Evolutionary conservation across 768 basidiomycete species (phyloP).

Genomic region (Tricholoma bakamatsutake): DNA sequence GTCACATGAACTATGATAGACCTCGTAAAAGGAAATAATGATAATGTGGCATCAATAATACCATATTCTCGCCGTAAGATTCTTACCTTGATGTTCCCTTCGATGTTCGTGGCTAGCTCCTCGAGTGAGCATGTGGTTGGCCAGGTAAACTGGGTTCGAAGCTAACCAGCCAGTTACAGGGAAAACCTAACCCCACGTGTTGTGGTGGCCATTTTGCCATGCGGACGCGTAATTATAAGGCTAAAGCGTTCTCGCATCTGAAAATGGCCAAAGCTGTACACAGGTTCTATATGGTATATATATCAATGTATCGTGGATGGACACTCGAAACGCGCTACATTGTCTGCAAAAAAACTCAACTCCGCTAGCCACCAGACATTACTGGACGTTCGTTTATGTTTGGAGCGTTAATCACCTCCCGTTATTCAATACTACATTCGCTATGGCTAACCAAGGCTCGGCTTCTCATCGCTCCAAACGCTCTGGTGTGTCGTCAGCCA

Average conservation of each 20-base stretch:
- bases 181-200: neutral
- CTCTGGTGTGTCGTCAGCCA: neutral
- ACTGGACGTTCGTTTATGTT: too few species aligned
- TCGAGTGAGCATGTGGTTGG: too few species aligned
- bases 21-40: too few species aligned
- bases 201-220: neutral
- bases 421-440: neutral
- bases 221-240: neutral
- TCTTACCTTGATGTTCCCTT: neutral
- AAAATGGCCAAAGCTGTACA: neutral
- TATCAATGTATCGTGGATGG: neutral
- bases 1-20: too few species aligned
- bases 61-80: too few species aligned
- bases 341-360: neutral
- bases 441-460: neutral
- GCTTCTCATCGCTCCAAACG: neutral
- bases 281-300: neutral
- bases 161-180: neutral
- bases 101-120: too few species aligned
- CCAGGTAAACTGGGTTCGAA: too few species aligned
- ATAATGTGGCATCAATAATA: too few species aligned
- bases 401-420: too few species aligned
- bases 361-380: neutral
- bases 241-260: neutral
- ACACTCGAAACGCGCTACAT: neutral